Base-by-base conservation (phyloP, 306 rosid species). In the Arachis hypogaea region DNA sequence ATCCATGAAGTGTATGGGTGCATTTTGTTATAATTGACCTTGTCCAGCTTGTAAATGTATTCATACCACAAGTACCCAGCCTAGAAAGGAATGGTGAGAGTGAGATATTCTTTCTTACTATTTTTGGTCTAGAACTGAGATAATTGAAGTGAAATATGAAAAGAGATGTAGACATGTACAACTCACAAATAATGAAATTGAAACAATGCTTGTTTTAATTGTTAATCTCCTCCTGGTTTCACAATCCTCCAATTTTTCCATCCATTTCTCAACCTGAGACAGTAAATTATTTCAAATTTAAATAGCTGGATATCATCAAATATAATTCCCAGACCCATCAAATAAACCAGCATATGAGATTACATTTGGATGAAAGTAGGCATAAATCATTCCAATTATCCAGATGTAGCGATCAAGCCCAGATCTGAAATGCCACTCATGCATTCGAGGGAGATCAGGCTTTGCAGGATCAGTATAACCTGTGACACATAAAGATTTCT, bases 1-100 rank as follows among this genome's bases (percentile, higher is more conserved):
- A 94, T 94, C 99, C 99, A 94, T 47, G 99, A 94, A 59, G 99
- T 94, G 88, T 94, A 94, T 11, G 99, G 99, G 82, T 94, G 99
- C 43, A 82, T 77, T 77, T 92, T 94, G 85, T 94, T 94, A 79
- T 94, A 94, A 16, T 96, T n/a, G 72, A 92, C 92, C 85, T 92
- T 94, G 89, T 94, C 99, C 81, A 94, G 86, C 90, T 92, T 94
- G 88, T 92, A 94, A 68, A 94, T 91, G 81, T 63, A 92, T 80
- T 92, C 99, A 45, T 81, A 94, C 99, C 99, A 94, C 77, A 92
- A 12, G 83, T 92, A 94, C 74, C 99, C 99, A 83, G 84, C 97
- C 99, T 94, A 79, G 61, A 71, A 75, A 74, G 59, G 62, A 63
- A 80, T 61, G 29, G 51, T 29, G 59, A 81, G 68, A 70, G 80